Evolutionary conservation across 2,329 filamentous ascomycete species (phyloP).

Genomic region (Fusarium humuli): DNA sequence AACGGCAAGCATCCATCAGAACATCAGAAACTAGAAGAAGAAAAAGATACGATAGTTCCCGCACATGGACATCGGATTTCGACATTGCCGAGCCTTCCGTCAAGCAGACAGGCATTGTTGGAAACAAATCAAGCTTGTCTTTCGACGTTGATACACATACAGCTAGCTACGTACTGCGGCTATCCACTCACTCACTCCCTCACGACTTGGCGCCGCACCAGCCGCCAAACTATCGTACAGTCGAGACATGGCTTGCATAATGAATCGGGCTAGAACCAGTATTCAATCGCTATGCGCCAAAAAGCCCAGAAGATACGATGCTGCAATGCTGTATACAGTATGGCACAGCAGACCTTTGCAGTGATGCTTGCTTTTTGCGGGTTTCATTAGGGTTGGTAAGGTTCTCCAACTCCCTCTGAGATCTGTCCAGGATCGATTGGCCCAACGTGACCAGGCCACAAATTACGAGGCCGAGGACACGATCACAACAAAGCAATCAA

Average conservation of each 20-base stretch:
- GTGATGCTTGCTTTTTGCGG: slow-evolving; percentile 17
- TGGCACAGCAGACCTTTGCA: slow-evolving; percentile 8
- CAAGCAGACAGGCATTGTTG: not conserved
- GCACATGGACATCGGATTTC: slow-evolving; percentile 12
- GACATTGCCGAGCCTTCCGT: slow-evolving; percentile 32
- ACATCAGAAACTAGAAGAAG: slow-evolving; percentile 13
- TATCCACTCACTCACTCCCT: slow-evolving; percentile 1
- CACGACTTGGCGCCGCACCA: slow-evolving; percentile 1
- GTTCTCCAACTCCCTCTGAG: slow-evolving; percentile 28
- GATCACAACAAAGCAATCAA: slow-evolving; percentile 29
- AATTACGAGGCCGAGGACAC: slow-evolving; percentile 37
- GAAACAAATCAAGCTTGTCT: slow-evolving; percentile 25
- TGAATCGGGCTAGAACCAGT: slow-evolving; percentile 36
- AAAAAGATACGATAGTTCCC: slow-evolving; percentile 30
- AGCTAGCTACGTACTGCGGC: not conserved
- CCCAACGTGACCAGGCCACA: slow-evolving; percentile 23
- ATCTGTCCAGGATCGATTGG: slow-evolving; percentile 38
- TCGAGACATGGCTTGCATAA: slow-evolving; percentile 44
- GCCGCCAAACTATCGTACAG: slow-evolving; percentile 19
- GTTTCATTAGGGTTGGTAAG: slow-evolving; percentile 12
- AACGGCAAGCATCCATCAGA: slow-evolving; percentile 20
- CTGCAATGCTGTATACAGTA: slow-evolving; percentile 23
- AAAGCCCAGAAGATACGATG: slow-evolving; percentile 12
- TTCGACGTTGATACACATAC: not conserved
- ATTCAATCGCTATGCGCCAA: slow-evolving; percentile 34